Percentiles rank a stretch among this genome's conserved stretches.
phyloP scores from a whole-genome alignment of 2,329 filamentous ascomycete species.

The Pyrenophora seminiperda region DNA sequence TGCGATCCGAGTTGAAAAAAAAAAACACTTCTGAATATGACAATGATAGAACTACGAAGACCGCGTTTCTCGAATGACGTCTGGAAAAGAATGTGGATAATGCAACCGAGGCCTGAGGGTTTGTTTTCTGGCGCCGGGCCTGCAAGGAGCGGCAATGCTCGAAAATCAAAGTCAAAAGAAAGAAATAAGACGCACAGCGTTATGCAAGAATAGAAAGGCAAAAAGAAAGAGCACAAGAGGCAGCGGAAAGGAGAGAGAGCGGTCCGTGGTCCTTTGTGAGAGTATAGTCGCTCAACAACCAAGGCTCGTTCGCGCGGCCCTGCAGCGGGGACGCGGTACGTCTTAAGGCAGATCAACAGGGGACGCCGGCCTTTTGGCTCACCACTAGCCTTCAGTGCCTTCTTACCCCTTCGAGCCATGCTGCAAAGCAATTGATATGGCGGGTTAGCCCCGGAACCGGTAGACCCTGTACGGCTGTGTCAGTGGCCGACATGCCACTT shows the following conservation, averaged over 20 bases:
- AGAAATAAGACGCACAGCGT: slow-evolving; percentile 38
- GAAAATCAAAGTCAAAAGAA: slow-evolving; percentile 20
- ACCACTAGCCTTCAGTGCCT: neutral
- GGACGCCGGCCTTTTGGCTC: slow-evolving; percentile 3
- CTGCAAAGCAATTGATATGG: slow-evolving; percentile 21
- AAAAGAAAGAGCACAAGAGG: neutral
- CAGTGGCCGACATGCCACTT: slow-evolving; percentile 18
- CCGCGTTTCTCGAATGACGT: slow-evolving; percentile 16
- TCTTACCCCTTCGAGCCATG: neutral
- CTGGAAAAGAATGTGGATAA: slow-evolving; percentile 35
- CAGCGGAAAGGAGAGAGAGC: slow-evolving; percentile 5
- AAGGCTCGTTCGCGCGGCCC: slow-evolving; percentile 14
- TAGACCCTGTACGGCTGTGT: slow-evolving; percentile 19
- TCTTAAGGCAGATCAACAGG: slow-evolving; percentile 34
- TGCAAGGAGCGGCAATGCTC: slow-evolving; percentile 35
- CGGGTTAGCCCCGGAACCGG: slow-evolving; percentile 11
- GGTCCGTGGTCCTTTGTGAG: slow-evolving; percentile 30
- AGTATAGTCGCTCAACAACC: slow-evolving; percentile 34
- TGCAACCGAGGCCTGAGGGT: slow-evolving; percentile 29
- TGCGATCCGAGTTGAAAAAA: neutral
- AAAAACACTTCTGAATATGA: too few species aligned
- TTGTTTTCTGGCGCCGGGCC: slow-evolving; percentile 31
- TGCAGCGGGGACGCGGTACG: slow-evolving; percentile 15
- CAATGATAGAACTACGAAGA: slow-evolving; percentile 17
- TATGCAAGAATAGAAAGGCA: slow-evolving; percentile 23